A percentile compares a stretch with the other conserved stretches of the same genome.
Evolutionary conservation across 163 green algal species (phyloP).

Genomic region (Prototheca stagnorum): DNA sequence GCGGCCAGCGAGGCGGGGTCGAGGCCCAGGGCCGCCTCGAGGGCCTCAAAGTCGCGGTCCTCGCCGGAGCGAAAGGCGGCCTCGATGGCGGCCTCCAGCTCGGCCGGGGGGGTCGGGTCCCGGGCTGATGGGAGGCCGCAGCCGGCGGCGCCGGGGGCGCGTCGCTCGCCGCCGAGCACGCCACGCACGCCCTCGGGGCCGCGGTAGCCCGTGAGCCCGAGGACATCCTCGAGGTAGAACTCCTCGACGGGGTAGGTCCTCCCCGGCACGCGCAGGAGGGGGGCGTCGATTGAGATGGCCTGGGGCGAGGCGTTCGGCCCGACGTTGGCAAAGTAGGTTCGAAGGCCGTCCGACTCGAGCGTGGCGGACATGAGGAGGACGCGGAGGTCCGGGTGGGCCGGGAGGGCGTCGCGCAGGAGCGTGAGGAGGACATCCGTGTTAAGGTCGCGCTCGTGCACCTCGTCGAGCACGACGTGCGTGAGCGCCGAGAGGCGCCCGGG

Average conservation of each 20-base stretch:
- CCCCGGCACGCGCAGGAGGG: constrained; percentile 64
- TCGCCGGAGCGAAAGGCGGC: constrained; percentile 28
- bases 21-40: constrained; percentile 18
- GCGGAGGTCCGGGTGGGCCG: constrained; percentile 46
- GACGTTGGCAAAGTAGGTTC: too few relatives aligned
- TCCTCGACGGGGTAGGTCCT: constrained; percentile 74
- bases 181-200: background rate
- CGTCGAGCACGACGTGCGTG: constrained; percentile 54
- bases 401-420: constrained; percentile 58
- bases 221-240: constrained; percentile 70
- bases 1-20: background rate
- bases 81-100: constrained; percentile 37
- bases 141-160: background rate
- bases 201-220: constrained; percentile 31
- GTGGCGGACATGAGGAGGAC: constrained; percentile 88
- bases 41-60: constrained; percentile 29
- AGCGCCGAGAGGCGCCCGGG: constrained; percentile 17
- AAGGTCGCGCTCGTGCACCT: constrained; percentile 83
- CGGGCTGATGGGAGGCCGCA: background rate
- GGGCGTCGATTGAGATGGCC: too few relatives aligned
- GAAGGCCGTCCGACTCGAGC: constrained; percentile 60
- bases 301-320: constrained; percentile 1
- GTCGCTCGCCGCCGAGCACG: too few relatives aligned
- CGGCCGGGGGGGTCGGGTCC: background rate
- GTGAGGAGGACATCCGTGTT: constrained; percentile 89